Base-by-base conservation (phyloP, 371 early-diverging fungal species). In the Syncephalastrum monosporum region DNA sequence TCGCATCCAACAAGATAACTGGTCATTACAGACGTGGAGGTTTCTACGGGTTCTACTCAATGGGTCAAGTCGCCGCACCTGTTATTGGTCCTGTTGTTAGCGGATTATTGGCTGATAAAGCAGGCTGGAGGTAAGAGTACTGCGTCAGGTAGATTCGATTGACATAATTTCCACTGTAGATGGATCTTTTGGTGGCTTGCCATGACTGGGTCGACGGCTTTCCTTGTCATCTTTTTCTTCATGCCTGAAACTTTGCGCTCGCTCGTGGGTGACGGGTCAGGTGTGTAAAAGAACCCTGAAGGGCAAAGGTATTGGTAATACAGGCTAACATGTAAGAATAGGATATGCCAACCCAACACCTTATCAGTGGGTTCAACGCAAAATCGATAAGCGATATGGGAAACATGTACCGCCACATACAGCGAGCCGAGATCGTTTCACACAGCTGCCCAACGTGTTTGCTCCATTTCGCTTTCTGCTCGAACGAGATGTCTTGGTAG, bases 41-140 rank as follows among this genome's bases (percentile, higher is more conserved):
- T 0, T 82, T 79, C 24, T 75, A 79, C 60, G 85, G 86, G 0
- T 48, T 81, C 1, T 82, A 69, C 56, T 79, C 74, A 33, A 46
- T 79, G 7, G 85, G 84, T 0, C 71, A 74, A 25, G 42, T 73
- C 5, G 42, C 78, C 4, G 85, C 83, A 0, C 84, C 84, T 13
- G 72, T 82, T 43, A 61, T 84, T 43, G 87, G 86, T 3, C 86
- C 86, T 12, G 65, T 82, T 16, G 67, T 87, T 21, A 83, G 87
- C 41, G 25, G 48, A 44, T 72, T 76, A 13, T 53, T 84, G 16
- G 64, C 79, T 1, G 68, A 75, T 41, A 63, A 48, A 25, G 61
- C 66, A 3, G 77, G 79, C 10, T 84, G 84, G 84, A 71, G 83
- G 53, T 81, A 59, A 50, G 42, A 1, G 15, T n/a, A 5, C 46